These are phyloP conservation scores for Maudiozyma barnettii DNA, from an alignment of 805 yeast species.

Conservation along the genomic window DNA sequence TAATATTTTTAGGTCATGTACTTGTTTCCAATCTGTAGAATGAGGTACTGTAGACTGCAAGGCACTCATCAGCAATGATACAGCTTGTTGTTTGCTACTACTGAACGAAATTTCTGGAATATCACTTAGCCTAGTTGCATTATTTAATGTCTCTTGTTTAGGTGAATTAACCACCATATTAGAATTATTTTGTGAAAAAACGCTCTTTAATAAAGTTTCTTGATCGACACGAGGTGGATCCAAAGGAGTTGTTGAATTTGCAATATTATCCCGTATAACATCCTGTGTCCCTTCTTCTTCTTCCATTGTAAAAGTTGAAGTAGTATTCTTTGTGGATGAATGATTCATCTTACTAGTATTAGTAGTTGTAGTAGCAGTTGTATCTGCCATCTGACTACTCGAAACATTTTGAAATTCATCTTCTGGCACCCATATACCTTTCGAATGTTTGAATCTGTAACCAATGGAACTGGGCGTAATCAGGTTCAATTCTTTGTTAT, in stretches of 20 bases:
- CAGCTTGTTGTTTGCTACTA: constrained; percentile 15
- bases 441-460: constrained; percentile 5
- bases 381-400: constrained; percentile 2
- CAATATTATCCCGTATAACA: neutral
- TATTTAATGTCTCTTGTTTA: neutral
- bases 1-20: constrained; percentile 9
- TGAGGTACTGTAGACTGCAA: neutral
- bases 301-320: constrained; percentile 3
- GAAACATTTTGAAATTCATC: constrained; percentile 8
- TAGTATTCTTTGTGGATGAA: constrained; percentile 1
- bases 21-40: constrained; percentile 11
- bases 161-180: no score
- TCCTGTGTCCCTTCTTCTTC: neutral
- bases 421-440: constrained; percentile 10
- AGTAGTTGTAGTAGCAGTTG: neutral
- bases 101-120: constrained; percentile 16
- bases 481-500: constrained; percentile 3
- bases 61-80: constrained; percentile 17
- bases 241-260: constrained; percentile 18
- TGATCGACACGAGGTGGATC: constrained; percentile 21
- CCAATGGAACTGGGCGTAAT: constrained; percentile 11
- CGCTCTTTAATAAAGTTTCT: constrained; percentile 4
- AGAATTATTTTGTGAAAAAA: neutral
- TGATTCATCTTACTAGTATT: neutral
- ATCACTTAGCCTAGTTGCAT: constrained; percentile 12